Conservation (phyloP, 805 yeast species). For the Candida boleticola region DNA sequence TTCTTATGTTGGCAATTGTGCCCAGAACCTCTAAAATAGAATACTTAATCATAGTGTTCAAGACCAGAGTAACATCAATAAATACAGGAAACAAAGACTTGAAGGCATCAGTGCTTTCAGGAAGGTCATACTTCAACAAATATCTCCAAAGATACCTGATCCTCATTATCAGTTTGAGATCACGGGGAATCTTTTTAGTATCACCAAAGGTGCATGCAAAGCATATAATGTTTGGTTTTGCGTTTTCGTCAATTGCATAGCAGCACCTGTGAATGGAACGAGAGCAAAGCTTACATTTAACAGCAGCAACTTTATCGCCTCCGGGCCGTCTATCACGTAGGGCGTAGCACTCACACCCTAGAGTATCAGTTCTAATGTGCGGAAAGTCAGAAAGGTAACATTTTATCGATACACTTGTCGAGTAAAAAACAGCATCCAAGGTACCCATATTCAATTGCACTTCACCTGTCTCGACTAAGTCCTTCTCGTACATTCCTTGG, state of each 20-base stretch:
- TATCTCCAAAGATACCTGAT: neutral
- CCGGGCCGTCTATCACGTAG: too few relatives aligned
- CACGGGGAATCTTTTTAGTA: too few relatives aligned
- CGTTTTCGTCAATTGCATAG: neutral
- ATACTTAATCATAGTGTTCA: neutral
- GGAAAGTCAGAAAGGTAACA: too few relatives aligned
- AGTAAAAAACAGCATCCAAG: too few relatives aligned
- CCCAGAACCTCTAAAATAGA: neutral
- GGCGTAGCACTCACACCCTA: too few relatives aligned
- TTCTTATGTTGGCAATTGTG: neutral
- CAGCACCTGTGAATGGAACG: neutral
- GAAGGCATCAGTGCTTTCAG: neutral
- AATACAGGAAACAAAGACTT: neutral
- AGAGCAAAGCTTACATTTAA: neutral
- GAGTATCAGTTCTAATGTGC: too few relatives aligned
- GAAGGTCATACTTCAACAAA: neutral
- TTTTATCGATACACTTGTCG: too few relatives aligned
- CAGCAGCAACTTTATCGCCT: neutral
- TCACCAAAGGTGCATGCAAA: neutral
- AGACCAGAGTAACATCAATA: neutral
- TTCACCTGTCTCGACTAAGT: too few relatives aligned
- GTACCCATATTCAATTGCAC: too few relatives aligned
- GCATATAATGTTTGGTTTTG: neutral
- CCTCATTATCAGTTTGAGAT: neutral
- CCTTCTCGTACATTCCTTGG: too few relatives aligned